Base-by-base conservation (phyloP, 805 yeast genomes). In the Dipodascopsis uninucleata region DNA sequence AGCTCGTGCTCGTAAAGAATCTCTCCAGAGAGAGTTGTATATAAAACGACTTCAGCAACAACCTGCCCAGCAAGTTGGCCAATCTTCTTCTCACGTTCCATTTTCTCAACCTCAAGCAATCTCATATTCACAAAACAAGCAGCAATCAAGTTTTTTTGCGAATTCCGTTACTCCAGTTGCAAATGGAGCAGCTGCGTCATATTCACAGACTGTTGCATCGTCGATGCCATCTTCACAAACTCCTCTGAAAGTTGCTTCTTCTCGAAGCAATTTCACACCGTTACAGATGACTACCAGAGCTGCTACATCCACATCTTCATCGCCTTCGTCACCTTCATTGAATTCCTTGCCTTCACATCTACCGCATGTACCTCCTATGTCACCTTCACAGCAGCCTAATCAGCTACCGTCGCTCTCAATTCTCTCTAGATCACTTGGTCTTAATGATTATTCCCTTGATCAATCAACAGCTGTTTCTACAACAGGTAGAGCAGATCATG, bases 1-100 rank as follows among this genome's bases (percentile, higher is more conserved):
- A 10, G 56, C 50, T 25, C 45, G 47, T 22, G 53, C 53, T n/a
- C 53, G 55, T 12, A 40, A 49, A 16, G 50, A 47, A 17, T 41
- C 37, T n/a, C 17, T 29, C n/a, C 52, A 50, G 16, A 43, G 52
- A 8, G 49, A 50, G 7, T 43, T 31, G 4, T 40, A 49, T 12
- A 34, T 39, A 14, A 46, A 46, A 26, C 52, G 55, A 16, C 31
- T 42, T 14, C 52, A 49, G 37, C 55, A 48, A 32, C 52, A 46
- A 28, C 46, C 38, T 24, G 38, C 41, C 17, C 44, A 37, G 37
- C 53, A 49, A 31, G 31, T 45, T 14, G 29, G 29, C 29, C 34
- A 2, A 18, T 16, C 16, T 34, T 17, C 38, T 16, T 28, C 28
- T 21, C 38, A 10, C n/a, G 26, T n/a, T 21, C 9, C 38, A 12